Base-by-base conservation (phyloP, 108 stramenopile genomes). In the Skeletonema tropicum region DNA sequence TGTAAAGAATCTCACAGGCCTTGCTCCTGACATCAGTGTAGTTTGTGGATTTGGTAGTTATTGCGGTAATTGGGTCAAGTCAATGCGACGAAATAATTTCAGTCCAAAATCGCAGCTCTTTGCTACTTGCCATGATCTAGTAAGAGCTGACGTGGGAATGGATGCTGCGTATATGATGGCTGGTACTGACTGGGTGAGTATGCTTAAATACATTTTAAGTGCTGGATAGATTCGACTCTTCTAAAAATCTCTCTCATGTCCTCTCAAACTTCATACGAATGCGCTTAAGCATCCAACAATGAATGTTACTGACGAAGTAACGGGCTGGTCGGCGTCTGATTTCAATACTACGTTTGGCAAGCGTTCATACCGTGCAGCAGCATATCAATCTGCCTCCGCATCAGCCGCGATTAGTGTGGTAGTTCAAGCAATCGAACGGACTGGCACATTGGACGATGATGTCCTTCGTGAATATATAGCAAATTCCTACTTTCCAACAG, bases 81-180 rank as follows among this genome's bases (percentile, higher is more conserved):
- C 76, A 21, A 30, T 77, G 35, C 32, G 76, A 31, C 25, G 23
- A 9, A 23, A 36, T 5, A 14, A 35, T 0, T 77, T 71, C 60
- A 49, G 39, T n/a, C 76, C 76, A n/a, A 64, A 67, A n/a, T 70
- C 76, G 41, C 76, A 77, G 17, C 71, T 77, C 9, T 77, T 77
- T 39, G 35, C 6, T 35, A 35, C 35, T 35, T 35, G 35, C 35
- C 6, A 6, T 6, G 35, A 35, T 8, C 35, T 8, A 35, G 35
- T 35, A 6, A 35, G 9, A 35, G 35, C 6, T 35, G 35, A 35
- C 8, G 35, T 35, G 35, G 35, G 35, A 35, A 35, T 6, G 6
- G 35, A 35, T 35, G 35, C 8, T 35, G 35, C 35, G 35, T 35
- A 35, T 35, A 35, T 35, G 35, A 35, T 35, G 35, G 35, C 35